phyloP scores from a whole-genome alignment of 1,284 basidiomycete genomes.

The Cryptococcus sp. region DNA sequence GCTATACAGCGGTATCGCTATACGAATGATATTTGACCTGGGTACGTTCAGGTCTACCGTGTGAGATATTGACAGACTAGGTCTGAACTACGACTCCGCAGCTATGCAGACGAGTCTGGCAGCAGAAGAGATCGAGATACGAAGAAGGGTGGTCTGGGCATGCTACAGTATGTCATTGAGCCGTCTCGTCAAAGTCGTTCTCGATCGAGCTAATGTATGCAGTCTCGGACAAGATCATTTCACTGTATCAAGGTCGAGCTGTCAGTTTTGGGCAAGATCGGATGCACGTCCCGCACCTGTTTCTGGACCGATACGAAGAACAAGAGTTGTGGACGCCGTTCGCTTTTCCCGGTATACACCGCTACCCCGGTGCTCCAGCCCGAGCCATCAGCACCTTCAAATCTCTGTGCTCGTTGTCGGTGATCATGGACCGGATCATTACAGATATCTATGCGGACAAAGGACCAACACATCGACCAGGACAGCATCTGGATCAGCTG shows the following conservation, averaged over 20 bases:
- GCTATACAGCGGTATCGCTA: conserved; percentile 33
- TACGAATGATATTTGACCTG: conserved; percentile 34
- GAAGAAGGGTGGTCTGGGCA: conserved; percentile 30
- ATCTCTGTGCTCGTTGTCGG: conserved; percentile 25
- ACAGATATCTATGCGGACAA: conserved; percentile 23
- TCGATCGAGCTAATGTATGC: background rate
- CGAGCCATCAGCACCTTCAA: conserved; percentile 34
- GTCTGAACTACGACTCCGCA: conserved; percentile 21
- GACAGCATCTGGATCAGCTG: conserved; percentile 10
- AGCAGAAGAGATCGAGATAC: conserved; percentile 29
- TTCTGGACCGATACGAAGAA: conserved; percentile 34
- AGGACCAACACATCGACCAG: conserved; percentile 12
- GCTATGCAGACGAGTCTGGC: conserved; percentile 13
- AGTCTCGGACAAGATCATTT: conserved; percentile 38
- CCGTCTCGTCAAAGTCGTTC: too few relatives aligned
- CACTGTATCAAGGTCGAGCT: conserved; percentile 35
- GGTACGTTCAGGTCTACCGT: conserved; percentile 7
- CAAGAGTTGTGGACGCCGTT: conserved; percentile 35
- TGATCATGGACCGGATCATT: conserved; percentile 29
- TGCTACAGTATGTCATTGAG: conserved; percentile 26
- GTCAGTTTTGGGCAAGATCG: conserved; percentile 21
- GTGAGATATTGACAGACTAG: conserved; percentile 11
- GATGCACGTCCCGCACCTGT: conserved; percentile 28
- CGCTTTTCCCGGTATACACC: conserved; percentile 16
- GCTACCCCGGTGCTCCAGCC: conserved; percentile 24